Conservation (phyloP, 1,139 yeast genomes). For the Diutina sp. region DNA sequence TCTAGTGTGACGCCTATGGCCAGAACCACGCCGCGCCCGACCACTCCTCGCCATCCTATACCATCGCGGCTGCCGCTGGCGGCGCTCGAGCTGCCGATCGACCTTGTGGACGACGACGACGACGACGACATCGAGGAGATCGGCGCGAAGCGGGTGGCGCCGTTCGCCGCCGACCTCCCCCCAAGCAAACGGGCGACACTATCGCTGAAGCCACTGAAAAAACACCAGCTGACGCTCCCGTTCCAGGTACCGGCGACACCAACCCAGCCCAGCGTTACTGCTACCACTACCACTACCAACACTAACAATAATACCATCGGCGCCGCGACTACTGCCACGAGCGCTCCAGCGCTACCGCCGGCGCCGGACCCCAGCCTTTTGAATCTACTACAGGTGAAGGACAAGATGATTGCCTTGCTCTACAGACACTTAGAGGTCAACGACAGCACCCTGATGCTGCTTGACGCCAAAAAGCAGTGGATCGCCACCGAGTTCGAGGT, state of each 20-base stretch:
- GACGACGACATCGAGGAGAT: not conserved
- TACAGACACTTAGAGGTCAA: not conserved
- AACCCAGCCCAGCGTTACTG: not conserved
- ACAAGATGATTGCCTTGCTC: not conserved
- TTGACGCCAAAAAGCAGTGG: slow-evolving; percentile 19
- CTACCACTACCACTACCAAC: not conserved
- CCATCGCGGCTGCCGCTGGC: not conserved
- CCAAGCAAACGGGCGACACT: not conserved
- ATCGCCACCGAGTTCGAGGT: slow-evolving; percentile 13
- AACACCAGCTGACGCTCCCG: not conserved
- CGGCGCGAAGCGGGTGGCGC: not conserved
- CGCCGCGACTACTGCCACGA: not conserved
- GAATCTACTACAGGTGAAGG: not conserved
- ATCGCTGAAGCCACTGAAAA: not conserved
- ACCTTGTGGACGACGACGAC: not conserved
- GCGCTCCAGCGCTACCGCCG: not conserved
- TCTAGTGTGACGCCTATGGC: not conserved
- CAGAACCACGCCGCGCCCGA: not conserved
- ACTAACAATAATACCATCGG: not conserved
- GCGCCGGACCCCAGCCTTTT: not conserved
- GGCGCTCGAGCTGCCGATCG: not conserved
- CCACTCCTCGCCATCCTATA: not conserved
- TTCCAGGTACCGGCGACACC: not conserved
- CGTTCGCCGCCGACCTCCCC: not conserved
- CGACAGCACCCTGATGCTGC: slow-evolving; percentile 9